These are phyloP conservation scores for Singerocomus rubriflavus DNA, from an alignment of 1,284 basidiomycete species.

Conservation along the genomic window DNA sequence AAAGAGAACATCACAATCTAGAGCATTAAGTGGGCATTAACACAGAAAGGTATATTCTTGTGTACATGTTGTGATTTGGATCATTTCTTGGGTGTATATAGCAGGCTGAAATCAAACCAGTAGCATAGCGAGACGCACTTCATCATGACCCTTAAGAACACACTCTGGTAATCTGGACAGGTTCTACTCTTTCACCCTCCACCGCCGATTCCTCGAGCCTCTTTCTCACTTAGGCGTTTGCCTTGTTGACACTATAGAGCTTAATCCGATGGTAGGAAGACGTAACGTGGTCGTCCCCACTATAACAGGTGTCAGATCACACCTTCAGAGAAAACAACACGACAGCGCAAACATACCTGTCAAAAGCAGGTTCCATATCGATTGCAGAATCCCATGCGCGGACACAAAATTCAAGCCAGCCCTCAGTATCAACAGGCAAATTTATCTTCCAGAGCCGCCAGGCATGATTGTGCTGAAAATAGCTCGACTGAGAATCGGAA, in stretches of 20 bases:
- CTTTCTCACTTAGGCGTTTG: slow-evolving; percentile 40
- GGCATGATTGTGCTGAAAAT: slow-evolving; percentile 47
- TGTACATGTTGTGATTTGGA: background rate
- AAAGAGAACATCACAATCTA: background rate
- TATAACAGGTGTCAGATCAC: slow-evolving; percentile 16
- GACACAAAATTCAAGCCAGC: slow-evolving; percentile 58
- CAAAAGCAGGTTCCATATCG: slow-evolving; percentile 56
- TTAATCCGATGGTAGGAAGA: slow-evolving; percentile 55
- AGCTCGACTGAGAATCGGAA: background rate
- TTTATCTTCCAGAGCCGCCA: slow-evolving; percentile 55
- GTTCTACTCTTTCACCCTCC: slow-evolving; percentile 31
- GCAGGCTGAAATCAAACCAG: background rate
- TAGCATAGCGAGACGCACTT: too few relatives aligned
- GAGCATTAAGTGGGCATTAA: background rate
- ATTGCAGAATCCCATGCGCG: slow-evolving; percentile 57
- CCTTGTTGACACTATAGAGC: slow-evolving; percentile 50
- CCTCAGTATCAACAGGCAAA: slow-evolving; percentile 53
- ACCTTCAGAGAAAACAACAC: background rate
- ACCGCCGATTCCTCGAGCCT: slow-evolving; percentile 41
- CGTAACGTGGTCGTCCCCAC: slow-evolving; percentile 57
- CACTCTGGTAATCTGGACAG: slow-evolving; percentile 13
- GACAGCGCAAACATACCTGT: slow-evolving; percentile 42
- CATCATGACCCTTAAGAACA: slow-evolving; percentile 11
- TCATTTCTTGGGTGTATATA: too few relatives aligned
- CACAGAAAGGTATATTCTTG: background rate